Percentiles rank a stretch among this genome's conserved stretches.
These are phyloP conservation scores for Grifola frondosa DNA, from an alignment of 1,284 basidiomycete species.

Conservation along the genomic window DNA sequence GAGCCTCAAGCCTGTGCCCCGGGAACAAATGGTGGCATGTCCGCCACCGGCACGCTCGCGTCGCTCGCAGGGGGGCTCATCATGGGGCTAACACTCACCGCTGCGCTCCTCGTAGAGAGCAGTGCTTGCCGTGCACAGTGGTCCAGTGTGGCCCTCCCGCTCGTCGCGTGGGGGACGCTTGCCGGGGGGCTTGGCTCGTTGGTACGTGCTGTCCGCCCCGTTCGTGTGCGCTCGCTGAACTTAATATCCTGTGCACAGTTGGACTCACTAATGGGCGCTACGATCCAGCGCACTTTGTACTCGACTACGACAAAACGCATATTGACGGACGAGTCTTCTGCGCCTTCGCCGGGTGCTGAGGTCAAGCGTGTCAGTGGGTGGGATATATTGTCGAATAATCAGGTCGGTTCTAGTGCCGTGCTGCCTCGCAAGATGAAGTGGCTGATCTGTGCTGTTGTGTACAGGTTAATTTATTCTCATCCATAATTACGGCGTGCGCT, in stretches of 20 bases:
- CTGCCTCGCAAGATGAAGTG: neutral
- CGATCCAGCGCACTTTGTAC: constrained; percentile 82
- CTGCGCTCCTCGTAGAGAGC: constrained; percentile 66
- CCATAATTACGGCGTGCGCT: neutral
- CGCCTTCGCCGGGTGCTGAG: constrained; percentile 27
- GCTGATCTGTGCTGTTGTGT: neutral
- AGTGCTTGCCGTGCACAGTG: constrained; percentile 42
- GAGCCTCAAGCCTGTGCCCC: constrained; percentile 74
- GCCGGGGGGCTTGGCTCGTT: constrained; percentile 77
- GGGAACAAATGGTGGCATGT: constrained; percentile 91
- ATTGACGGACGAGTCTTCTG: constrained; percentile 55
- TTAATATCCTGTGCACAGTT: constrained; percentile 7
- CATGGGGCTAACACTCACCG: constrained; percentile 64
- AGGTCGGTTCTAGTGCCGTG: constrained; percentile 42
- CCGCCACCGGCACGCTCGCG: constrained; percentile 70
- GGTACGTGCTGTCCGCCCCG: constrained; percentile 41
- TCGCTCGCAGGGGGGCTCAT: constrained; percentile 74
- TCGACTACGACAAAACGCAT: constrained; percentile 63
- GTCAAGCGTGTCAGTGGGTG: constrained; percentile 68
- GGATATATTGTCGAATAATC: constrained; percentile 80
- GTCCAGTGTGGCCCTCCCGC: constrained; percentile 37
- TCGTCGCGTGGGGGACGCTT: constrained; percentile 58
- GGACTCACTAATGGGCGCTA: constrained; percentile 59
- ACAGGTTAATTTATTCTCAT: no score
- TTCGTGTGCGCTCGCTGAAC: neutral